Percentiles rank a stretch among this genome's conserved stretches.
Conservation (phyloP, 2,329 filamentous ascomycete species). For the Epichloe hybrida region DNA sequence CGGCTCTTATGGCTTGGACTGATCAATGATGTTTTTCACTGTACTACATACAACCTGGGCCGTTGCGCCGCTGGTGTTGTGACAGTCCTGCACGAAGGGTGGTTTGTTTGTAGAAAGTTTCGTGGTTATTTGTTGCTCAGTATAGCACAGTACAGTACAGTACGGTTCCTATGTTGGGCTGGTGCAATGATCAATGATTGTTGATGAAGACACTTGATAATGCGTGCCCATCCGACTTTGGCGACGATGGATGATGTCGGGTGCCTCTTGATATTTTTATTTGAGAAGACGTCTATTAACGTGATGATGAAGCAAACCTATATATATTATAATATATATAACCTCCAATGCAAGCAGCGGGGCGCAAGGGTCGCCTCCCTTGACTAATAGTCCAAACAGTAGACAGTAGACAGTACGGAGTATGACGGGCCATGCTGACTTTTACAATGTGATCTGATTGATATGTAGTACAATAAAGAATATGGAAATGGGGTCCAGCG, state of each 20-base stretch:
- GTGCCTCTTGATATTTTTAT: too few relatives aligned
- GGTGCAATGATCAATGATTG: slow-evolving; percentile 1
- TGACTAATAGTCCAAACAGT: too few relatives aligned
- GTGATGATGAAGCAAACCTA: too few relatives aligned
- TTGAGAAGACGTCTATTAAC: too few relatives aligned
- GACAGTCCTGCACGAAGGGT: slow-evolving; percentile 6
- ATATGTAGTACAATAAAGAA: too few relatives aligned
- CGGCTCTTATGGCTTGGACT: slow-evolving; percentile 22
- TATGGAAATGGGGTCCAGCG: background rate
- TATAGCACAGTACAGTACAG: background rate
- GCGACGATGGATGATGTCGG: too few relatives aligned
- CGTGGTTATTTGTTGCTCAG: background rate
- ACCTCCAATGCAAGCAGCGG: too few relatives aligned
- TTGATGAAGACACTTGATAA: background rate
- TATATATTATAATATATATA: too few relatives aligned
- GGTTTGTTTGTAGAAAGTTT: slow-evolving; percentile 5
- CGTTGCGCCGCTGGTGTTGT: slow-evolving; percentile 5
- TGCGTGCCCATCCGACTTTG: too few relatives aligned
- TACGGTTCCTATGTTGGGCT: slow-evolving; percentile 2
- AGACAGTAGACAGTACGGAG: too few relatives aligned
- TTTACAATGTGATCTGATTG: background rate
- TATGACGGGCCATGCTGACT: background rate
- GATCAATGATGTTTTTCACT: slow-evolving; percentile 21
- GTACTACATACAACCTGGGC: slow-evolving; percentile 6
- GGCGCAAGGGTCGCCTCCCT: background rate